Evolutionary conservation across 768 basidiomycete genomes (phyloP), one percentile per base, ranked within the genome.

Genomic region (Clitopilus hobsonii): DNA sequence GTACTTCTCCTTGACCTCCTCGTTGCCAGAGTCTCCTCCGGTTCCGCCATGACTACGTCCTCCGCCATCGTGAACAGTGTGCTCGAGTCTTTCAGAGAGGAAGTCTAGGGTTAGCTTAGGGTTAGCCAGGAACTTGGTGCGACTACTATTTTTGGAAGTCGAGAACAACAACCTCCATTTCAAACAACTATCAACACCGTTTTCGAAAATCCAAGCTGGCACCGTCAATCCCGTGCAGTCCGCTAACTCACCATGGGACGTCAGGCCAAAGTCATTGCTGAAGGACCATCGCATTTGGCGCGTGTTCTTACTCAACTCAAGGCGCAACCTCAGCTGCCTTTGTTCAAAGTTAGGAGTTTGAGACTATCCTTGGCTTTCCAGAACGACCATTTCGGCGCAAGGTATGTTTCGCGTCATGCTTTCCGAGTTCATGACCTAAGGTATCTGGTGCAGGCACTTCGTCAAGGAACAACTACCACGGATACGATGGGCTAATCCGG

Each of bases 381-480:
- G 61, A 88, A 89, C 63, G 85, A 88, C 67, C 86, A 90, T 65
- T 88, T 84, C 64, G 88, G 87, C 59, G 86, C 88, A 24, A 77
- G 86, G 89, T 89, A 53, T 60, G 81, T 65, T 52, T 49, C 7
- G 2, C 38, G 24, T 27, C 28, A 18, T 54, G 52, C 24, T 49
- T 28, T 50, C 25, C 23, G 61, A 14, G 49, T 11, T 29, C 22
- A 28, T 23, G 23, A 26, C 23, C 26, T 29, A 38, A n/a, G 14
- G 24, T 18, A 5, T 49, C 41, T 45, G n/a, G 3, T 45, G 6
- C 55, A 90, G 91, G 45, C 84, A 90, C 73, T 92, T 93, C 59
- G 77, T 88, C 32, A 89, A 88, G 64, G 84, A 92, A 36, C 78
- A 88, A n/a, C 70, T 93, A 0, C 88, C 88, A 0, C 77, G 88